Evolutionary conservation across 2,329 filamentous ascomycete species (phyloP).

Genomic region (Fusarium sp.): DNA sequence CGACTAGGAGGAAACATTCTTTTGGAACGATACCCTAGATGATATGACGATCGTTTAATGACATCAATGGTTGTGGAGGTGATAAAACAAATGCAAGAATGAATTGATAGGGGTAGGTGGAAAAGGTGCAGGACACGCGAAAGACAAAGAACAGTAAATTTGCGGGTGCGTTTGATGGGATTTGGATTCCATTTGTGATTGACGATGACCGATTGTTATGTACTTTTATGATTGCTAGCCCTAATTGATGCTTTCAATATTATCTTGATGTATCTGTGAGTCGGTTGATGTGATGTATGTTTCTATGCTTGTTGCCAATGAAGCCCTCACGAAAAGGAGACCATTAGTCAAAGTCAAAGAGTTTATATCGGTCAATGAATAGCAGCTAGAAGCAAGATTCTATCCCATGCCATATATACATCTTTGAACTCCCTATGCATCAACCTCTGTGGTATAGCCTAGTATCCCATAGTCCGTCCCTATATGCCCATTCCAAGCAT

Average conservation of each 20-base stretch:
- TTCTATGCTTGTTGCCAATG: not conserved
- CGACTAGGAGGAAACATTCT: constrained; percentile 34
- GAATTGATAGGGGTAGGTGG: not conserved
- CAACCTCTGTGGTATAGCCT: not conserved
- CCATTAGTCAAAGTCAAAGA: not conserved
- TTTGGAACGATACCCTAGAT: constrained; percentile 44
- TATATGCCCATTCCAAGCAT: not conserved
- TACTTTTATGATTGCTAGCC: constrained; percentile 31
- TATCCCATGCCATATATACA: not conserved
- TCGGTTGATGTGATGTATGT: not conserved
- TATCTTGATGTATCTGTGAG: not conserved
- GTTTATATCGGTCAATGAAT: not conserved
- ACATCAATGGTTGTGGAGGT: constrained; percentile 18
- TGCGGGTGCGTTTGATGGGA: constrained; percentile 34
- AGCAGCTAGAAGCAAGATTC: not conserved
- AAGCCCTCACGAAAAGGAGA: constrained; percentile 10
- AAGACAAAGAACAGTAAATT: constrained; percentile 11
- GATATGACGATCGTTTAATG: constrained; percentile 43
- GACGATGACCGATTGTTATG: constrained; percentile 19
- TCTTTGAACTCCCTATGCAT: not conserved
- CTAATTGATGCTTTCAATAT: constrained; percentile 18
- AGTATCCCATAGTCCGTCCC: not conserved
- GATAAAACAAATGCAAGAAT: constrained; percentile 11
- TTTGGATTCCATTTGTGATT: constrained; percentile 34
- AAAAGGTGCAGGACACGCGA: constrained; percentile 21